Percentiles rank a stretch among this genome's conserved stretches.
phyloP scores from a whole-genome alignment of 306 rosid genomes.

The Quercus bicolor region DNA sequence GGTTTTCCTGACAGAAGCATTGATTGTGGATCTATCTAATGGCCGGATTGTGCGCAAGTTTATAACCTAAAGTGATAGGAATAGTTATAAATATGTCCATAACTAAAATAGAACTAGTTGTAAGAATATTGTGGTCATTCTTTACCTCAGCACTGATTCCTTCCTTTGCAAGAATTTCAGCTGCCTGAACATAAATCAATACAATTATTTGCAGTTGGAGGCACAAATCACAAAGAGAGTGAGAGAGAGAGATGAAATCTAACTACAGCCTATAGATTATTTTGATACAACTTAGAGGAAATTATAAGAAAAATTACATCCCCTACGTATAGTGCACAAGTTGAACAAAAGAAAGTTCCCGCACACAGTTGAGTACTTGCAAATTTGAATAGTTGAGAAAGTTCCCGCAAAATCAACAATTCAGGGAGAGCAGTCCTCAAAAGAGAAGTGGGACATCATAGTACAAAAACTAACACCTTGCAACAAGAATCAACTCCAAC shows the following conservation, averaged over 20 bases:
- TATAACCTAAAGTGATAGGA: conserved; percentile 50
- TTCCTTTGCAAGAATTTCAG: conserved; percentile 81
- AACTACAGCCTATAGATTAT: not conserved
- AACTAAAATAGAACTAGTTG: conserved; percentile 1
- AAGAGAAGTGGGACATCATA: not conserved
- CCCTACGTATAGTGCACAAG: not conserved
- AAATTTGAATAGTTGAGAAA: not conserved
- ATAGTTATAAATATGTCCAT: conserved; percentile 12
- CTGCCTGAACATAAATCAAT: conserved; percentile 65
- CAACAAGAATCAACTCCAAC: not conserved
- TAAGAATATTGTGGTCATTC: not conserved
- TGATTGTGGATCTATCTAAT: conserved; percentile 83
- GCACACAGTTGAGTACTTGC: not conserved
- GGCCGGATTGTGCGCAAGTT: conserved; percentile 95
- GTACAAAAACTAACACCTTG: not conserved
- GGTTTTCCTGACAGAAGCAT: conserved; percentile 92
- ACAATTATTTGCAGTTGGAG: conserved; percentile 18
- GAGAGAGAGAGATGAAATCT: not conserved
- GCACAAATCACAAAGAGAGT: not conserved
- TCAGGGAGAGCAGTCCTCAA: not conserved
- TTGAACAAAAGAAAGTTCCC: not conserved
- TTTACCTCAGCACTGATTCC: conserved; percentile 96
- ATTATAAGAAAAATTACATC: not conserved
- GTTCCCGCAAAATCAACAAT: not conserved
- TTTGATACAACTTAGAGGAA: not conserved